Evolutionary conservation across 208 protist species (phyloP).

Genomic region (Wallacemonas sp.): DNA sequence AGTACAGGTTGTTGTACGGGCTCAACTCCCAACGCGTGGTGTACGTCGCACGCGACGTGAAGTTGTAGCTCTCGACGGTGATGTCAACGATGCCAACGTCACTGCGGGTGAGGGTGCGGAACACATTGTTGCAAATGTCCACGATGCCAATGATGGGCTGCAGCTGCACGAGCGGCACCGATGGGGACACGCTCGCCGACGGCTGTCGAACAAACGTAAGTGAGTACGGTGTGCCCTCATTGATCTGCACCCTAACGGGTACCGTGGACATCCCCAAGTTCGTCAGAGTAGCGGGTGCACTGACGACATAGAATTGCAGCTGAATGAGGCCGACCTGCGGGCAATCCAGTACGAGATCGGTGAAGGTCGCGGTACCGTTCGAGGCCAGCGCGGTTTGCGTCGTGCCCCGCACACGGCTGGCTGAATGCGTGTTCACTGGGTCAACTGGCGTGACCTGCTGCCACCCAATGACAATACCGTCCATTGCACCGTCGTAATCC

Average conservation of each 20-base stretch:
- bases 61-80: slow-evolving; percentile 9
- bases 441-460: neutral
- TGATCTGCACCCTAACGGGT: slow-evolving; percentile 6
- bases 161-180: slow-evolving; percentile 19
- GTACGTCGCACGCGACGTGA: neutral
- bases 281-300: neutral
- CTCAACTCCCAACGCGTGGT: slow-evolving; percentile 14
- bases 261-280: neutral
- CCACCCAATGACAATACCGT: slow-evolving; percentile 1
- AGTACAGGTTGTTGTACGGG: slow-evolving; percentile 32
- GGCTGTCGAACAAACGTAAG: slow-evolving; percentile 22
- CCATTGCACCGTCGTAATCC: neutral
- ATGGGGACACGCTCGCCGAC: slow-evolving; percentile 22
- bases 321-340: neutral
- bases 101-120: slow-evolving; percentile 9
- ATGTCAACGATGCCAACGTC: slow-evolving; percentile 22
- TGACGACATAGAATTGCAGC: neutral
- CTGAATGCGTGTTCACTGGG: neutral
- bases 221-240: slow-evolving; percentile 20
- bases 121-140: slow-evolving; percentile 36
- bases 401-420: neutral
- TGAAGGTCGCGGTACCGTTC: slow-evolving; percentile 18
- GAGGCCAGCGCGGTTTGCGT: neutral
- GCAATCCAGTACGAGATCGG: slow-evolving; percentile 3
- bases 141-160: slow-evolving; percentile 35